Evolutionary conservation across 225 moss, liverwort and hornwort genomes (phyloP), one percentile per base, ranked within the genome.

Genomic region (Ulota crispa): DNA sequence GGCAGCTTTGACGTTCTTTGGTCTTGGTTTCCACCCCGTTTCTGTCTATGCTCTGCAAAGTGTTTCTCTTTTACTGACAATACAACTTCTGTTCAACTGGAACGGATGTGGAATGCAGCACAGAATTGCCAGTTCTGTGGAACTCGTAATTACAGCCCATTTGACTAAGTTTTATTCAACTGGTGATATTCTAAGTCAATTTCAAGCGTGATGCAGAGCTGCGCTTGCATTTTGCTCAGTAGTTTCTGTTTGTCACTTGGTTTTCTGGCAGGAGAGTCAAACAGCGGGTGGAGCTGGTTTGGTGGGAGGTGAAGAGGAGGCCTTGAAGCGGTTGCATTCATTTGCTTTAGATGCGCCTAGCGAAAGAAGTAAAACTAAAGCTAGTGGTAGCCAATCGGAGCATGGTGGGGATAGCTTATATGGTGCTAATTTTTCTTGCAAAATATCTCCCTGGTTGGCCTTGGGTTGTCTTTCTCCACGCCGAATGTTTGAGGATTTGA

Each of bases 401-500:
- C 80, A 85, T 64, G 80, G 87, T 68, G 94, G 91, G 54, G 91
- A 94, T 78, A 93, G 89, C 81, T 87, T 99, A 57, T 96, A 94
- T 63, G 96, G 94, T 61, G 99, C 99, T 34, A 99, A 99, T 82
- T 99, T 96, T 70, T 96, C 99, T 39, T 99, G 99, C 92, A 93
- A 99, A 87, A 96, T 99, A 41, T 99, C 99, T 68, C 99, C 96
- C 36, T 99, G 99, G 99, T 83, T 99, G 85, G 93, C 95, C 77
- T 91, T 99, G 93, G 99, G 99, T 73, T 99, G 99, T 82, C 93
- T 99, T 66, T 99, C 99, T 24, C 99, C 99, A 45, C 99, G 99
- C 56, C 93, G 91, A 63, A 94, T 99, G 95, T 96, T 96, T 70
- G 94, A 95, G 86, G 98, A 99, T 89, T 87, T 99, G 80, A 93